A percentile compares a stretch with the other conserved stretches of the same genome.
Evolutionary conservation across 768 basidiomycete genomes (phyloP).

Genomic region (Amanita polypyramis): DNA sequence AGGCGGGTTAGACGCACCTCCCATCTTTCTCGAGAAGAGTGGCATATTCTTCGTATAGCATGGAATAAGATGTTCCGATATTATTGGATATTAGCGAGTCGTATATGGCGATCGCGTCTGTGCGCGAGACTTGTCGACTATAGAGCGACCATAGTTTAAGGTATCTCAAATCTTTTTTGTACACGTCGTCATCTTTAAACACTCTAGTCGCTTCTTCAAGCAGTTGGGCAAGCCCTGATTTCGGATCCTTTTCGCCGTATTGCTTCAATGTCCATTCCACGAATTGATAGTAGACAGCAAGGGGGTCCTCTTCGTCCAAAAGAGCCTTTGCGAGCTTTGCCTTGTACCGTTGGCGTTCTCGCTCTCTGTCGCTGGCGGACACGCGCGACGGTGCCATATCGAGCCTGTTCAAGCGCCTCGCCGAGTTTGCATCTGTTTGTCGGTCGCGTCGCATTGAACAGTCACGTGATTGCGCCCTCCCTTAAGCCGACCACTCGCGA

Average conservation of each 20-base stretch:
- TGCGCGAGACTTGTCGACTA: conserved; percentile 67
- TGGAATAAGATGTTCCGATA: conserved; percentile 67
- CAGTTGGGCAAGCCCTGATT: conserved; percentile 69
- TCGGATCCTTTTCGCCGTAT: conserved; percentile 57
- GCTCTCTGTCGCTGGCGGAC: conserved; percentile 18
- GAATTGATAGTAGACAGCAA: conserved; percentile 78
- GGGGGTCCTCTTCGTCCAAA: conserved; percentile 74
- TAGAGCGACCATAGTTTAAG: conserved; percentile 88
- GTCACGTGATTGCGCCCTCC: conserved; percentile 1
- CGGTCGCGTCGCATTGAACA: neutral
- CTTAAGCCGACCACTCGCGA: neutral
- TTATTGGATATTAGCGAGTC: conserved; percentile 61
- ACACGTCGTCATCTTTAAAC: conserved; percentile 76
- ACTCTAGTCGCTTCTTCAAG: conserved; percentile 76
- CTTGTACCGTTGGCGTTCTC: conserved; percentile 25
- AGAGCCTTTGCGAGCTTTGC: conserved; percentile 40
- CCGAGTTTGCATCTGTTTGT: conserved; percentile 6
- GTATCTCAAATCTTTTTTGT: conserved; percentile 83
- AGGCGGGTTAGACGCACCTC: conserved; percentile 44
- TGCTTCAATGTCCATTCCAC: conserved; percentile 83
- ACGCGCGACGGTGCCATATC: conserved; percentile 9
- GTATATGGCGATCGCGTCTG: conserved; percentile 61
- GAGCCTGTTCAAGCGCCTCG: neutral
- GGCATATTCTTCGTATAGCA: conserved; percentile 91
- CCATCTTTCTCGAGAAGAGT: conserved; percentile 62